A percentile compares a stretch with the other conserved stretches of the same genome.
Evolutionary conservation across 768 basidiomycete genomes (phyloP).

Genomic region (Macrolepiota albuminosa): DNA sequence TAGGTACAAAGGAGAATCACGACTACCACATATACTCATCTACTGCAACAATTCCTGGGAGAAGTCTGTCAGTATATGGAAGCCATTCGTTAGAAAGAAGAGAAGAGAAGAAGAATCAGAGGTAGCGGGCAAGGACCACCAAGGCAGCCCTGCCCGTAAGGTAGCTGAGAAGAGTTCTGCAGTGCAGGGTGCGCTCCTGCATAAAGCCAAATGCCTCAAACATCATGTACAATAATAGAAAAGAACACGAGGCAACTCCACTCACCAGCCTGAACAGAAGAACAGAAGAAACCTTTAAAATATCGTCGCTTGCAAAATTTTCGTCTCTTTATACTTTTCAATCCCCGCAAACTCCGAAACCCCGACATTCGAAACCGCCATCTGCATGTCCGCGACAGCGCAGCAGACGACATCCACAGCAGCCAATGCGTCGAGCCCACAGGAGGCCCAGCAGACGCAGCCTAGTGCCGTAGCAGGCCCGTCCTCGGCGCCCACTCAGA

Average conservation of each 20-base stretch:
- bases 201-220: conserved; percentile 95
- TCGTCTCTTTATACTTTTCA: conserved; percentile 17
- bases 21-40: neutral
- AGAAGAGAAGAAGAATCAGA: conserved; percentile 23
- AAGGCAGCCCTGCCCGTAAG: conserved; percentile 58
- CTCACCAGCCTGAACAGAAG: conserved; percentile 20
- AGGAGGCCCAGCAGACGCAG: conserved; percentile 24
- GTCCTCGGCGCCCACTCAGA: conserved; percentile 30
- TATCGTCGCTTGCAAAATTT: neutral
- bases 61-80: neutral
- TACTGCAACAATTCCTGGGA: neutral
- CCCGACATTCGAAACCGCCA: conserved; percentile 12
- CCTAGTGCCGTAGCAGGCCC: conserved; percentile 19
- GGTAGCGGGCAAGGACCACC: conserved; percentile 40
- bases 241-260: conserved; percentile 10
- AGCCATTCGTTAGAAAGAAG: neutral
- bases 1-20: neutral
- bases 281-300: neutral
- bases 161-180: conserved; percentile 90
- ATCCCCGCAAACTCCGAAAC: conserved; percentile 32
- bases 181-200: conserved; percentile 62
- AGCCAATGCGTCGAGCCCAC: conserved; percentile 18
- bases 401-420: conserved; percentile 27
- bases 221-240: conserved; percentile 46
- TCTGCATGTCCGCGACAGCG: conserved; percentile 25